A percentile compares a stretch with the other conserved stretches of the same genome.
These are phyloP conservation scores for Lunularia cruciata DNA, from an alignment of 225 moss, liverwort and hornwort genomes.

Conservation along the genomic window DNA sequence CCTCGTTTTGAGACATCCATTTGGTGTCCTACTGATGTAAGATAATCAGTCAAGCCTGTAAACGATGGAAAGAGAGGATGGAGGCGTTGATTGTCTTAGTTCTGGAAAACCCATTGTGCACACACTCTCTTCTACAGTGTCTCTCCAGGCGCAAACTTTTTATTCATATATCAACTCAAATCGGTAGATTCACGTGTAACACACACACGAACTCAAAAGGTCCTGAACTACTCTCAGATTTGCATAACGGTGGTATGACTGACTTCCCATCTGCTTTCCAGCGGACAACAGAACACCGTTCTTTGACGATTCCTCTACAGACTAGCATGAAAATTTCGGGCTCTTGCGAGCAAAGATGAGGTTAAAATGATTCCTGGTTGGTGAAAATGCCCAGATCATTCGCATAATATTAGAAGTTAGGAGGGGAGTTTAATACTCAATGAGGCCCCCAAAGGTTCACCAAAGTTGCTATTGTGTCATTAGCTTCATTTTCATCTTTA, in stretches of 20 bases:
- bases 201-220: neutral
- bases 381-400: neutral
- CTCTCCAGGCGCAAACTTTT: too few species aligned
- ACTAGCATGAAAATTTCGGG: neutral
- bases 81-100: too few species aligned
- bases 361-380: neutral
- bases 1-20: too few species aligned
- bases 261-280: too few species aligned
- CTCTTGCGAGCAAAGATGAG: neutral
- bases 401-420: neutral
- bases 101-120: too few species aligned
- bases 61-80: too few species aligned
- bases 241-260: neutral
- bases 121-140: too few species aligned
- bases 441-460: slow-evolving; percentile 20
- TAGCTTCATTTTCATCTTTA: neutral
- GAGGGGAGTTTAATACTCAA: neutral
- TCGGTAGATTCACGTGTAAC: too few species aligned
- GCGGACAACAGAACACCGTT: neutral
- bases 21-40: too few species aligned
- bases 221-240: neutral
- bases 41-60: too few species aligned
- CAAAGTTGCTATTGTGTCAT: slow-evolving; percentile 1
- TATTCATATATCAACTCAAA: too few species aligned
- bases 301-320: neutral